Conservation (phyloP, 768 basidiomycete species). For the Tulasnella sp. region DNA sequence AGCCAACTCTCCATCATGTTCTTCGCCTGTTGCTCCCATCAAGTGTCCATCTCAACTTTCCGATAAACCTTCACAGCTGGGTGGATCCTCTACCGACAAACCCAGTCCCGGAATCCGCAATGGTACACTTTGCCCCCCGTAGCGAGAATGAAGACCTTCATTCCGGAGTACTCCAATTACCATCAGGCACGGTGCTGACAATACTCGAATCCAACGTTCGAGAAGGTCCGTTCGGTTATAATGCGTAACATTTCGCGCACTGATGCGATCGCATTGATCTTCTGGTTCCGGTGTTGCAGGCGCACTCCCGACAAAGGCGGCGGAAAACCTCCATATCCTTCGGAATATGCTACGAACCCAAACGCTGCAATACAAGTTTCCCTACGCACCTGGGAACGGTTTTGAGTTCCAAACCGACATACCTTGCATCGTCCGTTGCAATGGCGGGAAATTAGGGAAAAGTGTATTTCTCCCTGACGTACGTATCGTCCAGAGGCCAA, state of each 20-base stretch:
- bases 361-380: constrained; percentile 62
- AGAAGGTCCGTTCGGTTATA: constrained; percentile 44
- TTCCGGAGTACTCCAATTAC: constrained; percentile 63
- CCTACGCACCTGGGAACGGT: constrained; percentile 38
- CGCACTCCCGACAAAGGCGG: constrained; percentile 30
- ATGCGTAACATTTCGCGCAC: neutral
- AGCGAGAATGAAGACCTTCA: constrained; percentile 61
- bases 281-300: neutral
- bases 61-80: constrained; percentile 7
- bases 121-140: constrained; percentile 9
- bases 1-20: constrained; percentile 41
- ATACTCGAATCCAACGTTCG: constrained; percentile 54
- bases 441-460: constrained; percentile 38
- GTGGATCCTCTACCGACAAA: neutral
- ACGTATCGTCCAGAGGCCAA: neutral
- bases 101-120: neutral
- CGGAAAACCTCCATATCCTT: constrained; percentile 49
- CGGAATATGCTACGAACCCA: constrained; percentile 56
- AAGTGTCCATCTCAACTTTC: constrained; percentile 13
- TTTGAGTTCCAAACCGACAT: constrained; percentile 54
- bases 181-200: constrained; percentile 45
- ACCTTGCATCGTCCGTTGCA: constrained; percentile 47
- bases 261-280: neutral
- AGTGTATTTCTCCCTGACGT: constrained; percentile 62
- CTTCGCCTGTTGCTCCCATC: constrained; percentile 51